Evolutionary conservation across 2,329 filamentous ascomycete genomes (phyloP).

Genomic region (Botrytis porri): DNA sequence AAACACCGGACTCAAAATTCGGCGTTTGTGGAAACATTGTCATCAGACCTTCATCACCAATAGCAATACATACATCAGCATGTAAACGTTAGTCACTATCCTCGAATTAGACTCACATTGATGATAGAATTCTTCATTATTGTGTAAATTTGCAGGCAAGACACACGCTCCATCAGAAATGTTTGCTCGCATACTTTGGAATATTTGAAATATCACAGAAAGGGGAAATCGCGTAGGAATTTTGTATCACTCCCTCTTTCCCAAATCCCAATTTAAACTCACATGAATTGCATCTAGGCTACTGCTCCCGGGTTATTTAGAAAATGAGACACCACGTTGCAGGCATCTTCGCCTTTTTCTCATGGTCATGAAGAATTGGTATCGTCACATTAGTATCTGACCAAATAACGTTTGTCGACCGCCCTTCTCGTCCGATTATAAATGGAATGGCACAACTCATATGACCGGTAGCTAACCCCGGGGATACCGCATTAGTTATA

Average conservation of each 20-base stretch:
- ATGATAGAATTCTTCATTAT: background rate
- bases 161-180: background rate
- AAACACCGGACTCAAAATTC: background rate
- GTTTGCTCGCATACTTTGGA: background rate
- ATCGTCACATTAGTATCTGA: background rate
- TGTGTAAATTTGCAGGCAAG: background rate
- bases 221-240: background rate
- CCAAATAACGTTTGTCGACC: background rate
- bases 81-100: background rate
- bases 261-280: background rate
- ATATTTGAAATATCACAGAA: background rate
- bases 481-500: background rate
- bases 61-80: background rate
- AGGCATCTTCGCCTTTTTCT: background rate
- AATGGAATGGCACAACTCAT: background rate
- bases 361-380: background rate
- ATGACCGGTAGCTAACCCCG: background rate
- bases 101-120: background rate
- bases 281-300: background rate
- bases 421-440: background rate
- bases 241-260: background rate
- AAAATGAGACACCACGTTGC: background rate
- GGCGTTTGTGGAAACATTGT: background rate
- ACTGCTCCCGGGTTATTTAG: background rate
- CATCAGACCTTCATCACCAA: background rate